phyloP scores from a whole-genome alignment of 345 rosid genomes.

The Rhizophora apiculata region DNA sequence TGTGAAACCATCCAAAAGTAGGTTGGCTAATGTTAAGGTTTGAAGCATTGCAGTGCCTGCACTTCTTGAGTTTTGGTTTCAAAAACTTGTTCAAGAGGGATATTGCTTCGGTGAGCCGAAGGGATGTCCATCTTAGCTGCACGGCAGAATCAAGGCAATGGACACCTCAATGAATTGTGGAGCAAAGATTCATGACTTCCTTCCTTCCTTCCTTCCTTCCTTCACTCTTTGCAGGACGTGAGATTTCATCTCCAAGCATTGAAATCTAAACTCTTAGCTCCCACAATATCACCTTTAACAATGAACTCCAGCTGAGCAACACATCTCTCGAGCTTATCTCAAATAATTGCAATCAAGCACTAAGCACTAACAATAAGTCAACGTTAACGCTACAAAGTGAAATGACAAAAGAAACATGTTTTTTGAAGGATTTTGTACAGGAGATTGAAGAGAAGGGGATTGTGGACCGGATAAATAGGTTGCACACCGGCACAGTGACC shows the following conservation, averaged over 20 bases:
- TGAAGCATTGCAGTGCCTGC: constrained; percentile 40
- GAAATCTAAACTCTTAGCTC: constrained; percentile 57
- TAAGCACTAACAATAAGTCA: not conserved
- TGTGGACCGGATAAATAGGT: constrained; percentile 63
- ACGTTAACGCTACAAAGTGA: not conserved
- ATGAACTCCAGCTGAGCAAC: constrained; percentile 65
- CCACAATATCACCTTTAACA: constrained; percentile 67
- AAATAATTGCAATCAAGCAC: constrained; percentile 2
- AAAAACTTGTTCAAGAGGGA: constrained; percentile 48
- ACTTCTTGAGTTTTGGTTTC: constrained; percentile 39
- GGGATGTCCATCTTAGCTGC: constrained; percentile 69
- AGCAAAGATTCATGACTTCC: constrained; percentile 37
- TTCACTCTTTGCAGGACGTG: constrained; percentile 39
- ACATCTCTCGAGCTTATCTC: constrained; percentile 52
- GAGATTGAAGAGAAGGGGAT: constrained; percentile 68
- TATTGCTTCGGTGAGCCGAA: constrained; percentile 65
- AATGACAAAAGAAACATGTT: constrained; percentile 61
- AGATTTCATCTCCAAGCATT: constrained; percentile 23
- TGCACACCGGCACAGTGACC: constrained; percentile 94
- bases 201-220: constrained; percentile 35
- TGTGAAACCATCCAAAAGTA: constrained; percentile 69
- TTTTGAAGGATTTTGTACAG: constrained; percentile 55
- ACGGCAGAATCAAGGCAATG: constrained; percentile 14
- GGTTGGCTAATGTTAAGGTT: constrained; percentile 55
- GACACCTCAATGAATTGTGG: constrained; percentile 29